phyloP scores from a whole-genome alignment of 495 filamentous ascomycete genomes.

The Hyaloscypha bicolor region DNA sequence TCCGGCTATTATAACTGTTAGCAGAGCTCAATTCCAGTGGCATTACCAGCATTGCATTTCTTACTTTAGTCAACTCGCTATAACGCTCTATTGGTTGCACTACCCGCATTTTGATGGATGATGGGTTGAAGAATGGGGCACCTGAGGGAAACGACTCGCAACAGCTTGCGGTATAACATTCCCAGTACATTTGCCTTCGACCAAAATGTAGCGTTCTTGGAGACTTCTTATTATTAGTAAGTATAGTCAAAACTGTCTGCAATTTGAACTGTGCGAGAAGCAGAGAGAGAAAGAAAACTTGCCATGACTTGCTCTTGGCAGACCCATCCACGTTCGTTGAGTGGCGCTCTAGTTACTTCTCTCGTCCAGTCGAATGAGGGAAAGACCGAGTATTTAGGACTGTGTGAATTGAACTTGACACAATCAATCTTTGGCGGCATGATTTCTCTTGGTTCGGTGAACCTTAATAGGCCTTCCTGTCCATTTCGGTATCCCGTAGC shows the following conservation, averaged over 20 bases:
- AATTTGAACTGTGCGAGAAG: constrained; percentile 8
- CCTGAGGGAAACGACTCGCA: constrained; percentile 12
- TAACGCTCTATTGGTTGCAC: constrained; percentile 8
- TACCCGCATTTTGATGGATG: constrained; percentile 10
- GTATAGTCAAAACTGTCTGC: constrained; percentile 3
- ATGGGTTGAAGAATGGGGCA: constrained; percentile 6
- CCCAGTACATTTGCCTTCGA: constrained; percentile 14
- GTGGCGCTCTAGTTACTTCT: constrained; percentile 10
- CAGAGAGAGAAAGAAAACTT: constrained; percentile 4
- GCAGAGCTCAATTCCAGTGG: constrained; percentile 1
- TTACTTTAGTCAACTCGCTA: constrained; percentile 7
- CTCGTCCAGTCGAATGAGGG: constrained; percentile 4
- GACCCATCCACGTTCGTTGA: constrained; percentile 12
- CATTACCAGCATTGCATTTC: constrained; percentile 4
- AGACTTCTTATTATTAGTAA: constrained; percentile 13
- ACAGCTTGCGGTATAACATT: constrained; percentile 7
- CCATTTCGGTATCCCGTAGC: constrained; percentile 14
- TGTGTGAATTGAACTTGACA: constrained; percentile 1
- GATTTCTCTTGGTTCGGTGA: constrained; percentile 15
- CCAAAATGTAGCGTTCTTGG: constrained; percentile 14
- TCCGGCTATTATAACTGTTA: constrained; percentile 11
- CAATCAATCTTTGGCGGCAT: constrained; percentile 16
- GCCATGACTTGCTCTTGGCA: constrained; percentile 17
- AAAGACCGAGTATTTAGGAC: constrained; percentile 9
- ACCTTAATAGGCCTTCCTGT: constrained; percentile 16